Evolutionary conservation across 2,329 filamentous ascomycete genomes (phyloP), one percentile per base, ranked within the genome.

Genomic region (Epichloe bromicola): DNA sequence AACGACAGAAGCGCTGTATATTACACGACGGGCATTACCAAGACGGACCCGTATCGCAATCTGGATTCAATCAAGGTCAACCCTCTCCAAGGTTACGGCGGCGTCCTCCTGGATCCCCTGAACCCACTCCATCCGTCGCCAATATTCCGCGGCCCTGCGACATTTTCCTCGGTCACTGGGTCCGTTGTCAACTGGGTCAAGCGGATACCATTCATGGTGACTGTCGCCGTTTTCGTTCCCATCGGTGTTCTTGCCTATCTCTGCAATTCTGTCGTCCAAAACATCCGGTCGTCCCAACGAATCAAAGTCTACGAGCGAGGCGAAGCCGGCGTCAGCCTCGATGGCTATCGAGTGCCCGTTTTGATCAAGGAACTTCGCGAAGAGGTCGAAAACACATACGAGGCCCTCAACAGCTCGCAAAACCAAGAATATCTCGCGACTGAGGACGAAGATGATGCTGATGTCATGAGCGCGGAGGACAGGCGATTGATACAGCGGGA

Each of bases 1-100:
- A 95, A 96, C 65, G 91, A 97, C 68, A 75, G 82, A 50, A 87
- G 80, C 43, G 87, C 88, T 4, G 80, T 84, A 1, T 88, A 86
- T 67, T 95, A 91, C 64, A 96, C 91, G 0, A 87, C 88, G 0
- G 75, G 74, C 19, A 88, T 96, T 44, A 76, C 83, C 23, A 82
- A 82, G 60, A 85, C 76, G 0, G 87, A 97, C 60, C 90, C 89
- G 0, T 97, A 82, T 61, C 74, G 74, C 0, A 74, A 89, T 56
- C 63, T 85, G 15, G 77, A 83, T 19, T 78, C 76, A 4, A 65
- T 91, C 54, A 80, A 83, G 20, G 71, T 88, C 57, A 87, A 87
- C 61, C 94, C 85, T 59, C 64, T 91, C 1, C 68, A 80, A 36
- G 87, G 83, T 23, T 91, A 87, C 59, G 80, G 83, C 39, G 74